A percentile compares a stretch with the other conserved stretches of the same genome.
These are phyloP conservation scores for Pseudonitzschia pungens DNA, from an alignment of 108 stramenopile genomes.

Conservation along the genomic window DNA sequence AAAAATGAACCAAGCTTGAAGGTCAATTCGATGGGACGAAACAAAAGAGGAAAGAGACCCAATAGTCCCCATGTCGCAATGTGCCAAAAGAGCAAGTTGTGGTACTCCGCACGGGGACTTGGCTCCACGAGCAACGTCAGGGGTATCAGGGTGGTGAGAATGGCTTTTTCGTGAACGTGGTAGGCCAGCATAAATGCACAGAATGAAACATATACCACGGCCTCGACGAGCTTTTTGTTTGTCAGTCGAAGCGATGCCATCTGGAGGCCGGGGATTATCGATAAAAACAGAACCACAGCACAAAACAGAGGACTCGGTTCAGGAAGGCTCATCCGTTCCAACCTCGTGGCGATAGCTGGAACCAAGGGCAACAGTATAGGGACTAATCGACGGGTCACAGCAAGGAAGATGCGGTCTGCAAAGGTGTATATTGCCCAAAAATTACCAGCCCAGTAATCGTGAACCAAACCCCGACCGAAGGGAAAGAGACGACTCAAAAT, in stretches of 20 bases:
- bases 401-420: slow-evolving; percentile 48
- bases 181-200: slow-evolving; percentile 78
- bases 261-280: slow-evolving; percentile 48
- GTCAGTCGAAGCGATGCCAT: slow-evolving; percentile 25
- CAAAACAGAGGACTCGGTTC: slow-evolving; percentile 62
- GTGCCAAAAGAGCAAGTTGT: slow-evolving; percentile 50
- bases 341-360: not conserved
- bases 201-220: slow-evolving; percentile 61
- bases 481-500: slow-evolving; percentile 91
- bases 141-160: slow-evolving; percentile 84
- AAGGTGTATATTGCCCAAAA: slow-evolving; percentile 90
- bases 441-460: slow-evolving; percentile 99
- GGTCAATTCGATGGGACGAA: slow-evolving; percentile 55
- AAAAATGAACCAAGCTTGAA: slow-evolving; percentile 54
- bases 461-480: slow-evolving; percentile 91
- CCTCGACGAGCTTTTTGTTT: slow-evolving; percentile 38
- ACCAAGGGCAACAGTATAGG: not conserved
- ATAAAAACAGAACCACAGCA: slow-evolving; percentile 50
- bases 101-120: slow-evolving; percentile 12
- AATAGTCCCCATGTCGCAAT: slow-evolving; percentile 57
- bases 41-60: slow-evolving; percentile 73
- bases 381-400: slow-evolving; percentile 13
- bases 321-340: slow-evolving; percentile 32
- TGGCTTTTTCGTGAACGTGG: slow-evolving; percentile 98
- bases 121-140: slow-evolving; percentile 47